A percentile compares a stretch with the other conserved stretches of the same genome.
Evolutionary conservation across 1,284 basidiomycete species (phyloP).

Genomic region (Apiotrichum domesticum): DNA sequence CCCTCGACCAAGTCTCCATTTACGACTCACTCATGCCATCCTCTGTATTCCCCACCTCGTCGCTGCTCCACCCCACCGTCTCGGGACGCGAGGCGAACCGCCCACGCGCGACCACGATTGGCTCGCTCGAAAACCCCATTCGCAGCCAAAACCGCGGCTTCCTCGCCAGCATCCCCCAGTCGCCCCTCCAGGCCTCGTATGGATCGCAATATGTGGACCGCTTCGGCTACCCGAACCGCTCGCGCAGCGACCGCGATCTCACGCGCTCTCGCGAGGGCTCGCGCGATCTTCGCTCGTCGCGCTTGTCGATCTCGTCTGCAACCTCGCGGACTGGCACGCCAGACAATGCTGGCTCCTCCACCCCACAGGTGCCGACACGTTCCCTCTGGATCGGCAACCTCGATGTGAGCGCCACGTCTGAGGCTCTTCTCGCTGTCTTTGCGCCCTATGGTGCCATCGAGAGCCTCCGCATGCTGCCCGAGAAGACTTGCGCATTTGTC

Average conservation of each 20-base stretch:
- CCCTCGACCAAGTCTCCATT: constrained; percentile 35
- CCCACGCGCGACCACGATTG: constrained; percentile 85
- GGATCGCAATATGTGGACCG: constrained; percentile 5
- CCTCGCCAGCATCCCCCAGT: constrained; percentile 46
- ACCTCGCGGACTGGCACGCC: constrained; percentile 40
- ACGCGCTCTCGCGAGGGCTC: constrained; percentile 31
- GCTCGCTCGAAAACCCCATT: constrained; percentile 67
- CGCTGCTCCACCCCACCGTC: constrained; percentile 15
- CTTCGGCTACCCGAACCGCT: constrained; percentile 31
- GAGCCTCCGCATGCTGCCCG: constrained; percentile 83
- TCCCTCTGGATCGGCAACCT: constrained; percentile 97
- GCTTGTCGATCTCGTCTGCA: constrained; percentile 37
- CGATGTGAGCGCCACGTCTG: constrained; percentile 84
- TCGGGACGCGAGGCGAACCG: constrained; percentile 49
- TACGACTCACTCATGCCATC: constrained; percentile 28
- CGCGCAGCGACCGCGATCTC: constrained; percentile 30
- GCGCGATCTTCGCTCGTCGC: constrained; percentile 23
- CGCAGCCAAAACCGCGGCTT: constrained; percentile 49
- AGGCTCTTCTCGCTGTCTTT: constrained; percentile 90
- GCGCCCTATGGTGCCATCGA: constrained; percentile 95
- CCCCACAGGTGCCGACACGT: constrained; percentile 76
- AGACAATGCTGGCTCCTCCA: constrained; percentile 36
- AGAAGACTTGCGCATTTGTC: constrained; percentile 99
- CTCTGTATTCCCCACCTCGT: constrained; percentile 10
- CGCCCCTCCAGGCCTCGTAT: constrained; percentile 27